Evolutionary conservation across 257 asterid species (phyloP).

Genomic region (Solanum virginianum): DNA sequence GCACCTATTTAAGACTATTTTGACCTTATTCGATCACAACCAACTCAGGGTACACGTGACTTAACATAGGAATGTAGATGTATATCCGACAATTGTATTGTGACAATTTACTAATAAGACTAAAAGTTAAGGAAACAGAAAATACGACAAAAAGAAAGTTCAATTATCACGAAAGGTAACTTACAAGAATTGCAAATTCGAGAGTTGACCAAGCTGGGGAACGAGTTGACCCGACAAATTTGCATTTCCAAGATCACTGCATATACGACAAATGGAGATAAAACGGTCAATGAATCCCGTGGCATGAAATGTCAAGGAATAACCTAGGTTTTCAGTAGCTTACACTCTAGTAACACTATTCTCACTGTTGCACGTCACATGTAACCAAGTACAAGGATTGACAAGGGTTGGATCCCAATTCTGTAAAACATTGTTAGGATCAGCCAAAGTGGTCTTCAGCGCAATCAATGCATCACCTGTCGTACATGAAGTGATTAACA

Average conservation of each 20-base stretch:
- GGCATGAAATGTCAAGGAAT: neutral
- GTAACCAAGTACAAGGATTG: constrained; percentile 98
- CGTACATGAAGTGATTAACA: neutral
- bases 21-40: neutral
- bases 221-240: constrained; percentile 79
- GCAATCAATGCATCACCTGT: constrained; percentile 95
- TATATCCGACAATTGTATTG: neutral
- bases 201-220: constrained; percentile 86
- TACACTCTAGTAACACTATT: constrained; percentile 90
- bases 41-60: neutral
- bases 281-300: neutral
- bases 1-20: neutral
- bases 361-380: constrained; percentile 77
- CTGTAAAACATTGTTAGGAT: constrained; percentile 87
- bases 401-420: constrained; percentile 98
- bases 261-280: constrained; percentile 2
- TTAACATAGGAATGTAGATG: neutral
- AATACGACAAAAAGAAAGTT: neutral
- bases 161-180: constrained; percentile 9
- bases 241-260: constrained; percentile 96
- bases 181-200: constrained; percentile 77
- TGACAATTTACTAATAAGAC: neutral
- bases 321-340: constrained; percentile 10
- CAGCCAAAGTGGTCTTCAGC: constrained; percentile 58
- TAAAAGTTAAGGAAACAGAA: neutral